Evolutionary conservation across 106 monocot genomes (phyloP), one percentile per base, ranked within the genome.

Genomic region (Dioscorea alata): DNA sequence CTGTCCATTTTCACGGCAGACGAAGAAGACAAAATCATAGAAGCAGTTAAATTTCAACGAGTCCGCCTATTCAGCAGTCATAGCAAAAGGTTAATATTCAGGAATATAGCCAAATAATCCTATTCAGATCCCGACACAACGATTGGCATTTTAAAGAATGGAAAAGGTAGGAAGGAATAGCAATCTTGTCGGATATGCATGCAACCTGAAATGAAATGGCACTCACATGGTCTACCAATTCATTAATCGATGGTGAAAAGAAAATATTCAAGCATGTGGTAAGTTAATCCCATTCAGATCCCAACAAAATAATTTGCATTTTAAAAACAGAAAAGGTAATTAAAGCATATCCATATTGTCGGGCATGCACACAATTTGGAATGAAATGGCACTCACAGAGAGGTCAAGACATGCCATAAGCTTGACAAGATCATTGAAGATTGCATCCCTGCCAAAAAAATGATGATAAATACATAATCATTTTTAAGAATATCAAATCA

Each of bases 1-100:
- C 75, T 94, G 94, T 16, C 94, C 90, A 69, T 87, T 85, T 75
- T 90, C 85, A 63, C 90, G 90, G 67, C 87, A 94, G 61, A 83
- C 67, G 71, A 90, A 90, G 78, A 87, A 94, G 63, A 90, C 87
- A 83, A 94, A 94, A 79, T 83, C 82, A 75, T 94, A 94, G 69
- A 94, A 94, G 68, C 69, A 74, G 66, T 71, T 83, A 62, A 94
- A 94, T 50, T 83, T 78, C 65, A 25, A 71, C 42, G 87, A 76
- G 67, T 87, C 87, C 23, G 68, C 86, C 94, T 94, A 64, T 53
- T 82, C 79, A 68, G 71, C 25, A 70, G 9, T 54, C 35, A 33
- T 4, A 16, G 23, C 15, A 32, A 32, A 33, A 20, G 4, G 13
- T 62, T 8, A 19, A 35, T 59, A 57, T 23, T 42, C 33, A 70